These are phyloP conservation scores for Agrocybe praecox DNA, from an alignment of 768 basidiomycete genomes.

Conservation along the genomic window DNA sequence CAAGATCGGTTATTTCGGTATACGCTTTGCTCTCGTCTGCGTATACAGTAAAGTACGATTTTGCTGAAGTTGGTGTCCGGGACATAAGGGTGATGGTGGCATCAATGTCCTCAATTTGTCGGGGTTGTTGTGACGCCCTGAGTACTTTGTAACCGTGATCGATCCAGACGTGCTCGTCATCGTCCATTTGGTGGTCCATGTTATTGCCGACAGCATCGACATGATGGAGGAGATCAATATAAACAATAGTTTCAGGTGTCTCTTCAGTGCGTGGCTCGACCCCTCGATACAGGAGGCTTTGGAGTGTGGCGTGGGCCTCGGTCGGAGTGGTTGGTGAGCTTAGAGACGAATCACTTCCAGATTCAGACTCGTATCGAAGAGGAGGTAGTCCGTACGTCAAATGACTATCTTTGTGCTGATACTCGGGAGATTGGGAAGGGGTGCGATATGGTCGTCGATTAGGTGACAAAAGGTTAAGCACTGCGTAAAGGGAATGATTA, in stretches of 20 bases:
- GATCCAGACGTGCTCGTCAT: constrained; percentile 25
- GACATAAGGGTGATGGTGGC: constrained; percentile 69
- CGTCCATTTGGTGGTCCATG: constrained; percentile 6
- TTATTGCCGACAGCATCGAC: constrained; percentile 14
- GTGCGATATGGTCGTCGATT: constrained; percentile 28
- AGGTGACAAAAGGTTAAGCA: constrained; percentile 49
- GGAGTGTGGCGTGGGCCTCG: constrained; percentile 35
- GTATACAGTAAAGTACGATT: constrained; percentile 59
- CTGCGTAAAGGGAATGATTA: constrained; percentile 25
- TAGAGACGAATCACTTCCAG: constrained; percentile 40
- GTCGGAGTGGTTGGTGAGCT: constrained; percentile 41
- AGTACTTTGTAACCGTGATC: constrained; percentile 32
- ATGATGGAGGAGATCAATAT: constrained; percentile 48
- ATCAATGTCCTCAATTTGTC: constrained; percentile 61
- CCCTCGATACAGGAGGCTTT: constrained; percentile 31
- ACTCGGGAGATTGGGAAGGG: constrained; percentile 30
- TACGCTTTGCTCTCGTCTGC: constrained; percentile 50
- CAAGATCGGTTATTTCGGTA: constrained; percentile 48
- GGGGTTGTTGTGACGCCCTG: constrained; percentile 47
- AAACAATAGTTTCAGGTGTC: constrained; percentile 38
- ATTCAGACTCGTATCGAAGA: constrained; percentile 34
- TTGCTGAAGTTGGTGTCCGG: constrained; percentile 45
- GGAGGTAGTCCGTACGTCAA: constrained; percentile 24
- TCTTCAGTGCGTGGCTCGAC: constrained; percentile 29
- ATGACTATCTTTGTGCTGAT: constrained; percentile 23